Base-by-base conservation (phyloP, 1,284 basidiomycete species). In the Inonotus hispidus region DNA sequence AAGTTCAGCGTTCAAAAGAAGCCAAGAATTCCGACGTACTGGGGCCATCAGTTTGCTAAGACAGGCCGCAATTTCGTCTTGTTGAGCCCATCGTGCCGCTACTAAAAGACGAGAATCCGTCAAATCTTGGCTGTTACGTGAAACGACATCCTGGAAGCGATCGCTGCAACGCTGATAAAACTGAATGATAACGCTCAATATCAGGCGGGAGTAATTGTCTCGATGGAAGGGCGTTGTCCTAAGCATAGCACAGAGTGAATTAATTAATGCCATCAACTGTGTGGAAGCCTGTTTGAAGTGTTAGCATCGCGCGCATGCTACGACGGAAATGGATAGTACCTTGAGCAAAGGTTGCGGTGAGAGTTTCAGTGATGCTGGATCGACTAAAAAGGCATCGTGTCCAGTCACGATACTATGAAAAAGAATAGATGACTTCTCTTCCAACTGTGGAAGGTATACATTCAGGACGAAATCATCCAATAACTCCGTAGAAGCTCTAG, bases 101-200 rank as follows among this genome's bases (percentile, higher is more conserved):
- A 93, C 70, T 10, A 81, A 78, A 2, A 87, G 68, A 52, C 74
- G 73, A 11, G 79, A 70, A 38, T 82, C 78, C 23, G 74, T 69
- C 25, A 63, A 68, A 14, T 78, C 78, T 35, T 71, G 59, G 32
- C 73, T 73, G 25, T 69, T 72, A 7, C 79, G 71, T 0, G 84
- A 79, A 23, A 90, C 86, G 10, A 93, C 78, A 63, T 82, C 84
- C 66, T 92, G 87, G 74, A 93, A 98, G 32, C 88, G 81, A 68
- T 94, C 88, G 66, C 90, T 93, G 69, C 95, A 97, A 43, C 90
- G 85, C 71, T 97, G 93, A 70, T 98, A 98, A 72, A 95, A 98
- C 71, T 98, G 95, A 39, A 97, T 93, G 55, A 98, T 90, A 46
- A 98, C 90, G n/a, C 91, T 89, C 25, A 99, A 82, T 63, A 99